Evolutionary conservation across 2,329 filamentous ascomycete genomes (phyloP).

Genomic region (Scopulariopsis brevicaulis): DNA sequence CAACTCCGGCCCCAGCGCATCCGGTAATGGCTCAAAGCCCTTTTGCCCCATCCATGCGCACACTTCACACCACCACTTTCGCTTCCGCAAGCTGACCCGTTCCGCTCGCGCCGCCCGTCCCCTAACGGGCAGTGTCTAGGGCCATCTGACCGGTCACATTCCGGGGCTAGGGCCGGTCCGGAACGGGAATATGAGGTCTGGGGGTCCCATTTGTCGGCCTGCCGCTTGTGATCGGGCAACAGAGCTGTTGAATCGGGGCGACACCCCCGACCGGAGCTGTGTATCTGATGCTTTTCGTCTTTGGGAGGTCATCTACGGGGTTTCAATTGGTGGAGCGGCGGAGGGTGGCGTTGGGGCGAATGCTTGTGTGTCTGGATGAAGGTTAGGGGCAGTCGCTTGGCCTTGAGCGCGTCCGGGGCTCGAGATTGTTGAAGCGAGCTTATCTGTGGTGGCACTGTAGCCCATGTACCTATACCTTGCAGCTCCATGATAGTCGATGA

Average conservation of each 20-base stretch:
- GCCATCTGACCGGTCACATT: neutral
- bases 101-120: too few species aligned
- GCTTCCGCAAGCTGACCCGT: too few species aligned
- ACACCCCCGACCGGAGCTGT: too few species aligned
- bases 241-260: too few species aligned
- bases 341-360: neutral
- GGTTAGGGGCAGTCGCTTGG: neutral
- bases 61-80: too few species aligned
- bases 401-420: neutral
- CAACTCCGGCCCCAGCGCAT: too few species aligned
- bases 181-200: neutral
- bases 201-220: neutral
- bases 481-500: neutral
- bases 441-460: neutral
- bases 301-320: too few species aligned
- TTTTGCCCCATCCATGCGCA: too few species aligned
- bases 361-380: neutral
- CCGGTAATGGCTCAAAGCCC: too few species aligned
- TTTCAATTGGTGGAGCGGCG: too few species aligned
- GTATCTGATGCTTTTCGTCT: too few species aligned
- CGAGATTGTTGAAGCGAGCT: too few species aligned
- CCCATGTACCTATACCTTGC: neutral
- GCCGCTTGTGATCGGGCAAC: neutral
- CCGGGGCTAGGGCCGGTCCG: neutral
- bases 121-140: neutral